These are phyloP conservation scores for Arthroderma sp. DNA, from an alignment of 2,329 filamentous ascomycete genomes.

Conservation along the genomic window DNA sequence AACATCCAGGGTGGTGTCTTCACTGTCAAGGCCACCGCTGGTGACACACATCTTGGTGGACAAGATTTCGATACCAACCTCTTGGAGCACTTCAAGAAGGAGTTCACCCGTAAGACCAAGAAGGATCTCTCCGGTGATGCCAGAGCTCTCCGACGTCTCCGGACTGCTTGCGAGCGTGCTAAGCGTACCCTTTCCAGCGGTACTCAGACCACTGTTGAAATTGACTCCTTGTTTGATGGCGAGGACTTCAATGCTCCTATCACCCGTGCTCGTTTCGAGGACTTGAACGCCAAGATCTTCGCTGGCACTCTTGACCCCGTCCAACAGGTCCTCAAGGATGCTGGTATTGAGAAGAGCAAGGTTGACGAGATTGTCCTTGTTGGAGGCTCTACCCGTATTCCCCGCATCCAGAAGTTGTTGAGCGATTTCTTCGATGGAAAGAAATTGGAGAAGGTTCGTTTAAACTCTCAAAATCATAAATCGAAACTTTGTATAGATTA, in stretches of 20 bases:
- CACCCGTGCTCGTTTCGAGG: constrained; percentile 97
- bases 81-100: constrained; percentile 91
- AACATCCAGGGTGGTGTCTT: constrained; percentile 99
- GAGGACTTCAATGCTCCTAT: constrained; percentile 96
- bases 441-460: constrained; percentile 81
- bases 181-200: constrained; percentile 98
- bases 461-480: neutral
- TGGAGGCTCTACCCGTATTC: constrained; percentile 97
- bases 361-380: constrained; percentile 99
- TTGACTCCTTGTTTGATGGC: constrained; percentile 95
- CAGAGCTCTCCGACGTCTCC: constrained; percentile 86
- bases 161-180: constrained; percentile 97
- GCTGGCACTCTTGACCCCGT: constrained; percentile 87
- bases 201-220: constrained; percentile 95
- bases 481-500: neutral
- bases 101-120: constrained; percentile 72
- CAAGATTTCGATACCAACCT: constrained; percentile 95
- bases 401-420: constrained; percentile 96
- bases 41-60: constrained; percentile 93
- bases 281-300: constrained; percentile 93
- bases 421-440: constrained; percentile 99
- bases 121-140: constrained; percentile 54
- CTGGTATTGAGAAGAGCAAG: constrained; percentile 70
- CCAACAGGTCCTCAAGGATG: constrained; percentile 91
- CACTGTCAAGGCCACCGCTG: constrained; percentile 95